A percentile compares a stretch with the other conserved stretches of the same genome.
Evolutionary conservation across 129 eudicot genomes (phyloP).

Genomic region (Apium graveolens): DNA sequence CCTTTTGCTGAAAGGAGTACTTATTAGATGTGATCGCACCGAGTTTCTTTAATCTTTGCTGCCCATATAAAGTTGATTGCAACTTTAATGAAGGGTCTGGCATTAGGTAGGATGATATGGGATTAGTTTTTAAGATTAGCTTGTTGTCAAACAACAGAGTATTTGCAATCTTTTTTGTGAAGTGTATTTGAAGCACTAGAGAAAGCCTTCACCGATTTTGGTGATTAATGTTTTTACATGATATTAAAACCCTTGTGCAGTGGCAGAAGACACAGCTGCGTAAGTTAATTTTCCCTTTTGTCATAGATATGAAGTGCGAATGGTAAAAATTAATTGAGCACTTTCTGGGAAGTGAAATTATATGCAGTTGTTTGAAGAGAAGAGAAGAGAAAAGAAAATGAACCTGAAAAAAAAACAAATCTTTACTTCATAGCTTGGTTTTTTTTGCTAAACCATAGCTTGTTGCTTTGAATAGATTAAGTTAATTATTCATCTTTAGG

Average conservation of each 20-base stretch:
- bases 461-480: background rate
- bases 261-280: background rate
- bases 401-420: background rate
- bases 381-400: background rate
- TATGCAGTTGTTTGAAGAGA: background rate
- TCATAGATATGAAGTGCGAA: too few relatives aligned
- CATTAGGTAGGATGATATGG: too few relatives aligned
- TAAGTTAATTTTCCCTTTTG: background rate
- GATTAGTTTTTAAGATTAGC: background rate
- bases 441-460: too few relatives aligned
- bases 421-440: background rate
- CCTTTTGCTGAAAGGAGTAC: background rate
- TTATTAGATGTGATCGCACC: background rate
- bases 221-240: background rate
- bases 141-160: background rate
- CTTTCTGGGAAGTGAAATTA: background rate
- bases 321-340: background rate
- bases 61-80: background rate
- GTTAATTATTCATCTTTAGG: background rate
- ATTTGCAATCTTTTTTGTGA: background rate
- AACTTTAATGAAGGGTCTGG: background rate
- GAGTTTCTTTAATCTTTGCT: background rate
- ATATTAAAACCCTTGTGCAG: background rate
- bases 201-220: background rate
- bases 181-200: background rate